These are phyloP conservation scores for Fusarium sp. DNA, from an alignment of 2,329 filamentous ascomycete species.

Conservation along the genomic window DNA sequence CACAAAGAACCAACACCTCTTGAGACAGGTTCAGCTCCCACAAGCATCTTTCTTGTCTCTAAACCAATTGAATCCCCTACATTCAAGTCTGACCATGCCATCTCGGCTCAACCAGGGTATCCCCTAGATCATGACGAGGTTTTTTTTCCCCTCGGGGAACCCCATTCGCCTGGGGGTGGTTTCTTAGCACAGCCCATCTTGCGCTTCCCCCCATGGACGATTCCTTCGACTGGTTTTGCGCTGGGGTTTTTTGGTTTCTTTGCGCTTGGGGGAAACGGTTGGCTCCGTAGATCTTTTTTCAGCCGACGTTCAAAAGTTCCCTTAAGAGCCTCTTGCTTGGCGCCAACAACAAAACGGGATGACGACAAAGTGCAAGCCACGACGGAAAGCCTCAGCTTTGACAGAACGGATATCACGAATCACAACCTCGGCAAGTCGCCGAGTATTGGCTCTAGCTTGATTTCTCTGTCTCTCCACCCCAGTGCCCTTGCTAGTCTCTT, in stretches of 20 bases:
- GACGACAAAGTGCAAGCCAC: neutral
- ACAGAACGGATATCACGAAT: neutral
- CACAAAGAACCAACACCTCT: neutral
- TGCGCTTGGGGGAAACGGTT: neutral
- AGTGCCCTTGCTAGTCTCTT: neutral
- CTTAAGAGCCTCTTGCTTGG: constrained; percentile 6
- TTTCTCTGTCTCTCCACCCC: neutral
- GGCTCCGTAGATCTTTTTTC: neutral
- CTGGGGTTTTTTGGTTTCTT: neutral
- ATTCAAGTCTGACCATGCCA: constrained; percentile 22
- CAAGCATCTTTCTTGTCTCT: neutral
- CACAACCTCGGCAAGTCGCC: constrained; percentile 14
- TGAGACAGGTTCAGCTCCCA: neutral
- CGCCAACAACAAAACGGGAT: neutral
- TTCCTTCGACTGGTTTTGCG: neutral
- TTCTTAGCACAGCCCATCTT: neutral
- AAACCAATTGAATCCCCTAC: constrained; percentile 15
- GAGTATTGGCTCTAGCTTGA: neutral
- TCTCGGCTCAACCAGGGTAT: neutral
- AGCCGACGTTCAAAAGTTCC: neutral
- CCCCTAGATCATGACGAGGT: neutral
- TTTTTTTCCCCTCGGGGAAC: constrained; percentile 2
- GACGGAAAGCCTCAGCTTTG: neutral
- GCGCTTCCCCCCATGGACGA: neutral
- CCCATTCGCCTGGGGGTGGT: neutral